Conservation (phyloP, 768 basidiomycete species). For the Pholiota microspora region DNA sequence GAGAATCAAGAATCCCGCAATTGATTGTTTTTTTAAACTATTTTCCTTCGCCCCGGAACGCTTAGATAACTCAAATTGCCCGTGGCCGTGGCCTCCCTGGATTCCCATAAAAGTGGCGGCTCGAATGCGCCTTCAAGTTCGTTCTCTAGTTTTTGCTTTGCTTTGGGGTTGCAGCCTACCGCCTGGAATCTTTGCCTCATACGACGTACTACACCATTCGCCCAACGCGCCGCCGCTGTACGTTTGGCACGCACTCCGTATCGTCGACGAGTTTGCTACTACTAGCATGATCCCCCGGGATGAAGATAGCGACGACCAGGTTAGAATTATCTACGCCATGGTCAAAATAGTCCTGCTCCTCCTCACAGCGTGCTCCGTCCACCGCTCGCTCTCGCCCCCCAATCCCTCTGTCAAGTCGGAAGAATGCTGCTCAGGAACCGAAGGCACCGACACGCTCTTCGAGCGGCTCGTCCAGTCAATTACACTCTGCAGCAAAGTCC, state of each 20-base stretch:
- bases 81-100: not conserved
- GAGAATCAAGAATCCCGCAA: conserved; percentile 9
- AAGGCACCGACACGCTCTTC: conserved; percentile 30
- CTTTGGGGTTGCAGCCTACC: not conserved
- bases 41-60: conserved; percentile 1
- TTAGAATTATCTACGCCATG: conserved; percentile 10
- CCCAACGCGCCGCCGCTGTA: no score
- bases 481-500: conserved; percentile 36
- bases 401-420: conserved; percentile 35
- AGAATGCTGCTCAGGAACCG: conserved; percentile 28
- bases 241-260: no score
- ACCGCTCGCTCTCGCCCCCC: conserved; percentile 36
- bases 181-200: not conserved
- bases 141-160: not conserved
- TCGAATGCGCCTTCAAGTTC: not conserved
- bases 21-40: not conserved
- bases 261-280: not conserved
- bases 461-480: conserved; percentile 35
- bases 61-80: conserved; percentile 4
- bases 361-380: conserved; percentile 31
- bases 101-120: not conserved
- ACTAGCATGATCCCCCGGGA: not conserved
- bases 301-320: not conserved
- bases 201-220: no score
- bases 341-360: conserved; percentile 25